Evolutionary conservation across 345 rosid genomes (phyloP).

Genomic region (Hypericum androsaemum): DNA sequence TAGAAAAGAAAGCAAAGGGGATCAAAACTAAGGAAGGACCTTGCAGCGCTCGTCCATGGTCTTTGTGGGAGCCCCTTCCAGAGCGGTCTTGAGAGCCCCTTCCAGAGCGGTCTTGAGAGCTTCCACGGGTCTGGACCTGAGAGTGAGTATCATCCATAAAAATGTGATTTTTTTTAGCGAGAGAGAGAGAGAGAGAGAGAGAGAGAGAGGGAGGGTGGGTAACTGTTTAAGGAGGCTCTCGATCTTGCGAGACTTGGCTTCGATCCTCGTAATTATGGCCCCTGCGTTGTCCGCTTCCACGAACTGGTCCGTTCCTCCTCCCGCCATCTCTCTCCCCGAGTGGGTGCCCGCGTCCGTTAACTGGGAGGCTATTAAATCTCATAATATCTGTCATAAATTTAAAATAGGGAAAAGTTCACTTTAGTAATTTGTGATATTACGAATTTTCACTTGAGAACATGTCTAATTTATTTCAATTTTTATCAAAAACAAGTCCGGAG

Average conservation of each 20-base stretch:
- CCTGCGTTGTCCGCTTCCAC: conserved; percentile 85
- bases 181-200: background rate
- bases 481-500: no score
- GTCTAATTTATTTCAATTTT: no score
- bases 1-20: background rate
- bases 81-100: no score
- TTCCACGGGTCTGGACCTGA: conserved; percentile 51
- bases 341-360: no score
- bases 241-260: conserved; percentile 79
- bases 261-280: conserved; percentile 80
- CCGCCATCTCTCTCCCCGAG: background rate
- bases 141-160: background rate
- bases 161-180: no score
- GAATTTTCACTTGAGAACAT: no score
- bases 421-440: no score
- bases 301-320: conserved; percentile 18
- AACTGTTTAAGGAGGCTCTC: conserved; percentile 86
- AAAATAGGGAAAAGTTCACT: no score
- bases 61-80: no score
- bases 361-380: no score
- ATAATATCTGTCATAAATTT: no score
- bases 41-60: conserved; percentile 87
- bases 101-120: conserved; percentile 89
- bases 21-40: conserved; percentile 44
- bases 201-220: background rate